Evolutionary conservation across 352 stramenopile genomes (phyloP).

Genomic region (Phytophthora pluvialis): DNA sequence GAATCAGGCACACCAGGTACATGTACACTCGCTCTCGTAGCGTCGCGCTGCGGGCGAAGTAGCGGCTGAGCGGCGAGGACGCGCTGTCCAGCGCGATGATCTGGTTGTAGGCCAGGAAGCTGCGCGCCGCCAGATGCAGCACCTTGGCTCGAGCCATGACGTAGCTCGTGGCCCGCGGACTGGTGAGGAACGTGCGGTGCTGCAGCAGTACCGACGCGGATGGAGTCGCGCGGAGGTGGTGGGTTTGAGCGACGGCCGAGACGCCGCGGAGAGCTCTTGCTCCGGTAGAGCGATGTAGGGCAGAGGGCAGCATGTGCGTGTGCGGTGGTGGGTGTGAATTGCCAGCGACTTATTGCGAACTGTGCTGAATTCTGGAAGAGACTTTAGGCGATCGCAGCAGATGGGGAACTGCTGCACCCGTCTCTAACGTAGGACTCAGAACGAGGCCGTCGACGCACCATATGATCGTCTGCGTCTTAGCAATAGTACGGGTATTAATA

Average conservation of each 20-base stretch:
- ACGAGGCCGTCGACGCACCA: no score
- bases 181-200: conserved; percentile 28
- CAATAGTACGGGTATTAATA: no score
- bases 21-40: conserved; percentile 53
- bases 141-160: conserved; percentile 46
- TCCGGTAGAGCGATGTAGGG: conserved; percentile 12
- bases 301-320: conserved; percentile 16
- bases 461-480: no score
- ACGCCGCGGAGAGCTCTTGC: neutral
- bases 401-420: conserved; percentile 13
- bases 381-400: conserved; percentile 7
- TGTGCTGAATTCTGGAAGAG: conserved; percentile 24
- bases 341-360: conserved; percentile 20
- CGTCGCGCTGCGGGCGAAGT: conserved; percentile 34
- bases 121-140: conserved; percentile 46
- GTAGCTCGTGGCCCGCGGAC: conserved; percentile 32
- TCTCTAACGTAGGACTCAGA: no score
- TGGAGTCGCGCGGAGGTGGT: neutral
- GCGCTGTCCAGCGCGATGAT: conserved; percentile 42
- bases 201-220: neutral
- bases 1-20: conserved; percentile 50
- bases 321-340: neutral
- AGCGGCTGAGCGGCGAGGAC: conserved; percentile 31
- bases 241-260: neutral
- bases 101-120: conserved; percentile 44